Percentiles rank a stretch among this genome's conserved stretches.
Evolutionary conservation across 192 early-diverging fungal genomes (phyloP).

Genomic region (Gryganskiella cystojenkinii): DNA sequence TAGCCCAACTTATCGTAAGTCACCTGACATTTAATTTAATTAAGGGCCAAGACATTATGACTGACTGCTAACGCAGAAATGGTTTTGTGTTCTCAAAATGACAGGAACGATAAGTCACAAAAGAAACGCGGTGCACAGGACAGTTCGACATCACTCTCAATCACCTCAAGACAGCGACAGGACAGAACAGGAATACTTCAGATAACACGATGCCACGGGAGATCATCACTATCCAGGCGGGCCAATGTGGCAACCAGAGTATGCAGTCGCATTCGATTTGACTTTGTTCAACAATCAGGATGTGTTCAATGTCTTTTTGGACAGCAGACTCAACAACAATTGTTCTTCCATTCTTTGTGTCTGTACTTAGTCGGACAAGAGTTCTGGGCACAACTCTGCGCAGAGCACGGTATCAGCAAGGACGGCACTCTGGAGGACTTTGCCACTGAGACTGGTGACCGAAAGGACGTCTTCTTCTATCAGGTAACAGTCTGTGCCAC

Average conservation of each 20-base stretch:
- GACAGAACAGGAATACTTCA: too few relatives aligned
- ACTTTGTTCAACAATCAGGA: background rate
- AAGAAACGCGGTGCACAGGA: too few relatives aligned
- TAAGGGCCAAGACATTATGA: too few relatives aligned
- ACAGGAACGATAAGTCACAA: too few relatives aligned
- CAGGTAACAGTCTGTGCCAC: conserved; percentile 64
- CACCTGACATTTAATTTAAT: too few relatives aligned
- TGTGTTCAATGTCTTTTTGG: background rate
- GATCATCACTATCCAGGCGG: conserved; percentile 96
- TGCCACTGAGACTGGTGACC: conserved; percentile 88
- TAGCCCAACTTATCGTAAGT: too few relatives aligned
- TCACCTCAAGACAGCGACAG: background rate
- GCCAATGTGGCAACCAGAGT: conserved; percentile 99
- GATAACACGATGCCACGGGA: conserved; percentile 80
- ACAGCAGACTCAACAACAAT: background rate
- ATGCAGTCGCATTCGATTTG: conserved; percentile 24
- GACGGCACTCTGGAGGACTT: conserved; percentile 94
- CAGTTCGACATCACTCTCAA: too few relatives aligned
- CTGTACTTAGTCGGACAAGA: conserved; percentile 84
- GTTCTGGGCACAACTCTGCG: conserved; percentile 95
- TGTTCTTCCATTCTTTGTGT: background rate
- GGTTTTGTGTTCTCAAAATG: too few relatives aligned
- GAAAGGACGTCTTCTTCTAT: conserved; percentile 99
- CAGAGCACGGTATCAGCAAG: conserved; percentile 95
- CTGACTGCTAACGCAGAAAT: too few relatives aligned